Conservation (phyloP, 495 filamentous ascomycete species). For the Jackrogersella minutella region DNA sequence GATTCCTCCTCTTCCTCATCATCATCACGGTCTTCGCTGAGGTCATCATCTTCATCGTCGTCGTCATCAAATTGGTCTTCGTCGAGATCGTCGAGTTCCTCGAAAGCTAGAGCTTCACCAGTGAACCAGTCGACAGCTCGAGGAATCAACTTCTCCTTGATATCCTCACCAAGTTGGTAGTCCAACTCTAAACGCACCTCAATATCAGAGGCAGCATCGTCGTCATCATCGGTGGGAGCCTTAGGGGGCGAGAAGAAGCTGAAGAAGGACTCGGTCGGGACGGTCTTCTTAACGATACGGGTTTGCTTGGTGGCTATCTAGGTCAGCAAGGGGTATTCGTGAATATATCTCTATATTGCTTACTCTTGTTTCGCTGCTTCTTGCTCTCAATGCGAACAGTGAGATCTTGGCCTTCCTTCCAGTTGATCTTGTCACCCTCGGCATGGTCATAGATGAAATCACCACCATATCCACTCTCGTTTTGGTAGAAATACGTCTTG, state of each 20-base stretch:
- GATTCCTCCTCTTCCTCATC: conserved; percentile 88
- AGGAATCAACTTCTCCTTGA: conserved; percentile 99
- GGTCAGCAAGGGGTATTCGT: conserved; percentile 42
- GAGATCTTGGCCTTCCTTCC: conserved; percentile 91
- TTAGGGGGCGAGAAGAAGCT: conserved; percentile 99
- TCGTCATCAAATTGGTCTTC: conserved; percentile 87
- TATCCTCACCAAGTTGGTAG: conserved; percentile 98
- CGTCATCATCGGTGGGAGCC: conserved; percentile 77
- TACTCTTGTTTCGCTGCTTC: conserved; percentile 99
- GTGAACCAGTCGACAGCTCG: conserved; percentile 99
- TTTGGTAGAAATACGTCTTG: conserved; percentile 99
- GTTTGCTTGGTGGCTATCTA: conserved; percentile 94
- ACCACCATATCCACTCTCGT: conserved; percentile 96
- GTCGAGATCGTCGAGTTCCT: conserved; percentile 92
- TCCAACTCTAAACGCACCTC: conserved; percentile 98
- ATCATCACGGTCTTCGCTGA: conserved; percentile 79
- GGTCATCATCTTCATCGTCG: conserved; percentile 85
- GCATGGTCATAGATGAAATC: conserved; percentile 99
- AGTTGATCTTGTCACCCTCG: conserved; percentile 96
- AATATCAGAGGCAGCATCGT: conserved; percentile 85
- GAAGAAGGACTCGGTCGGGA: conserved; percentile 99
- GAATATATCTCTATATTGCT: conserved; percentile 41
- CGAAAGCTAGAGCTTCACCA: conserved; percentile 95
- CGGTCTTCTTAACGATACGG: conserved; percentile 97
- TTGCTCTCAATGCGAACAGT: conserved; percentile 96